Evolutionary conservation across 2,329 filamentous ascomycete species (phyloP), one percentile per base, ranked within the genome.

Genomic region (Hymenoscyphus infarciens): DNA sequence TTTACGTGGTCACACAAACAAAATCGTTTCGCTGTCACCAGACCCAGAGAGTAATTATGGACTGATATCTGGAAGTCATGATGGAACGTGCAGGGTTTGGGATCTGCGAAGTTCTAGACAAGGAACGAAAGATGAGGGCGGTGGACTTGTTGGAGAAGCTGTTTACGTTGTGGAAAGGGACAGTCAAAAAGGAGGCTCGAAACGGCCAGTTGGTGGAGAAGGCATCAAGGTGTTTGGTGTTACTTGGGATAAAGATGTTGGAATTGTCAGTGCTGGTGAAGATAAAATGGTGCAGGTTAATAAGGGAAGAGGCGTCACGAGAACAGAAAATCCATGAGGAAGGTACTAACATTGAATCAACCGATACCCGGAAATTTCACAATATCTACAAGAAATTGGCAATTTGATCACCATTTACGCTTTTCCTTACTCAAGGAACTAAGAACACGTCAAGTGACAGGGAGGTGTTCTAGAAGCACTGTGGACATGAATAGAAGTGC

Each of bases 241-340:
- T 5, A 84, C 82, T 63, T 99, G 95, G 95, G 91, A 97, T 76
- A 81, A 82, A 74, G 84, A 87, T 6, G 86, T 96, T 73, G 96
- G 95, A 1, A 94, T 99, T 74, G 89, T 97, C 54, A 96, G 91
- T 72, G 92, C 82, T 53, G 92, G 94, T 16, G 93, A 98, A 82
- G 95, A 99, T 74, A 97, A 95, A 80, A 87, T 86, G 79, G 87
- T 99, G 71, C 95, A 99, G 80, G 87, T 99, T 64, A 97, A 99
- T 65, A 69, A 67, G 52, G 72, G 73, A 6, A 68, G 67, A 62
- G 72, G 72, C 29, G 68, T 74, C 57, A 74, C 72, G 2, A 71
- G 66, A 63, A 63, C 64, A 29, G 59, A 61, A 45, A 38, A 11
- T 38, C 39, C 27, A 33, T 55, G 53, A 55, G 45, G n/a, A 52